phyloP scores from a whole-genome alignment of 129 eudicot genomes.

The Gnaphalium uliginosum region DNA sequence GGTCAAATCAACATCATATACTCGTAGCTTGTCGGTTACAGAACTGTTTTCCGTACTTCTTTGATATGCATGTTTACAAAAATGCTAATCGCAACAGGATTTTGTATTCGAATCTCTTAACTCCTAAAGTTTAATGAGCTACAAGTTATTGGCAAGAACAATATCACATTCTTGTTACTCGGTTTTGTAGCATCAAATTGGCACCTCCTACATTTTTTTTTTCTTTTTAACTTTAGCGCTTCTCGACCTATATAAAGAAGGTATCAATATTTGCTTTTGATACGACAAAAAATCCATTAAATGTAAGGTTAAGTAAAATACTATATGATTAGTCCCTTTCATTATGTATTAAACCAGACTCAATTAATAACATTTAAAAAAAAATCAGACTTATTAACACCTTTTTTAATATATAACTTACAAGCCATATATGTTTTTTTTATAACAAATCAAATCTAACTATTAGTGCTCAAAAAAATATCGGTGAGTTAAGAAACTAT shows the following conservation, averaged over 20 bases:
- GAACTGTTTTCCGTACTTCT: no score
- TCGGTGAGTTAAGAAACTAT: not conserved
- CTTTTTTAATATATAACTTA: no score
- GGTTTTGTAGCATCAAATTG: constrained; percentile 9
- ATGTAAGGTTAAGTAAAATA: not conserved
- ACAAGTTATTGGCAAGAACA: constrained; percentile 10
- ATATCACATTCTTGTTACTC: constrained; percentile 7
- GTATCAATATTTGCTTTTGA: no score
- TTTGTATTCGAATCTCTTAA: no score
- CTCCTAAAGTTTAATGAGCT: not conserved
- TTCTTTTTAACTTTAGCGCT: not conserved
- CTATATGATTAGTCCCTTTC: not conserved
- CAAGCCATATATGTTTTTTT: no score
- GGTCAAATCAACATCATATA: not conserved
- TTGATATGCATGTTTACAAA: not conserved
- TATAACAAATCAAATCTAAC: no score
- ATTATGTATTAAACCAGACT: not conserved
- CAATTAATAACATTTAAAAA: no score
- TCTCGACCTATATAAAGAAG: no score
- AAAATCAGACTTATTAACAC: not conserved
- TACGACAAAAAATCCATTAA: not conserved
- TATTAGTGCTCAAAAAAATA: not conserved
- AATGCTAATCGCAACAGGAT: not conserved
- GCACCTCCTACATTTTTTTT: not conserved
- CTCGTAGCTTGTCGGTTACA: not conserved